Percentiles rank a stretch among this genome's conserved stretches.
Conservation (phyloP, 192 early-diverging fungal genomes). For the Piromyces sp. region DNA sequence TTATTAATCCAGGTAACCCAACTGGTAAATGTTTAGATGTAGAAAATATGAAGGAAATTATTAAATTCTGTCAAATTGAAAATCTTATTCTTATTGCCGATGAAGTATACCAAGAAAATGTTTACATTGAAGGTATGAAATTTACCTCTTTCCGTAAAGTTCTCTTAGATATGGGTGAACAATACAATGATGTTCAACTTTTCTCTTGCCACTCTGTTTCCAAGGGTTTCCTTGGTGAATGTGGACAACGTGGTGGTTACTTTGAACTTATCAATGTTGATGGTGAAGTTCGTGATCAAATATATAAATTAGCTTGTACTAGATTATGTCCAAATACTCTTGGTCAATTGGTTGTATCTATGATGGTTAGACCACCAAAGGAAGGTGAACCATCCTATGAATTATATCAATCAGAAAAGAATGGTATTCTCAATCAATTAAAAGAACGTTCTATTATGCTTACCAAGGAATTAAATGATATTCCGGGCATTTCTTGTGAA, state of each 20-base stretch:
- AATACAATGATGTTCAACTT: slow-evolving; percentile 58
- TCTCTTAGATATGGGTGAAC: slow-evolving; percentile 39
- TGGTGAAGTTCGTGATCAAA: slow-evolving; percentile 50
- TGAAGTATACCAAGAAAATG: slow-evolving; percentile 96
- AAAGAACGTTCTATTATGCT: slow-evolving; percentile 54
- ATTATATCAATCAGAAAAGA: slow-evolving; percentile 52
- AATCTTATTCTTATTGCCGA: slow-evolving; percentile 77
- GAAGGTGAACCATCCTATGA: slow-evolving; percentile 59
- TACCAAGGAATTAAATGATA: slow-evolving; percentile 54
- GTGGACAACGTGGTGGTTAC: slow-evolving; percentile 87
- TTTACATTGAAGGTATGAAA: slow-evolving; percentile 48
- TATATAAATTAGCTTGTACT: slow-evolving; percentile 88
- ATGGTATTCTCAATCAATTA: slow-evolving; percentile 49
- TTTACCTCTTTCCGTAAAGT: background rate
- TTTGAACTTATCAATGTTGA: slow-evolving; percentile 83
- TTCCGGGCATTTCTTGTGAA: slow-evolving; percentile 73
- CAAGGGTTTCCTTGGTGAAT: slow-evolving; percentile 97
- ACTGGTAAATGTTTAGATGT: slow-evolving; percentile 74
- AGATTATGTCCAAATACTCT: slow-evolving; percentile 83
- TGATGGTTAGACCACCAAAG: slow-evolving; percentile 82
- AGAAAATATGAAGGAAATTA: slow-evolving; percentile 74
- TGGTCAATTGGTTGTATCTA: slow-evolving; percentile 84
- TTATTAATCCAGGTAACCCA: slow-evolving; percentile 99
- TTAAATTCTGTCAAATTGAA: slow-evolving; percentile 71
- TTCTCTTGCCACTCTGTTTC: slow-evolving; percentile 92